Evolutionary conservation across 2,329 filamentous ascomycete genomes (phyloP).

Genomic region (Fusarium citri): DNA sequence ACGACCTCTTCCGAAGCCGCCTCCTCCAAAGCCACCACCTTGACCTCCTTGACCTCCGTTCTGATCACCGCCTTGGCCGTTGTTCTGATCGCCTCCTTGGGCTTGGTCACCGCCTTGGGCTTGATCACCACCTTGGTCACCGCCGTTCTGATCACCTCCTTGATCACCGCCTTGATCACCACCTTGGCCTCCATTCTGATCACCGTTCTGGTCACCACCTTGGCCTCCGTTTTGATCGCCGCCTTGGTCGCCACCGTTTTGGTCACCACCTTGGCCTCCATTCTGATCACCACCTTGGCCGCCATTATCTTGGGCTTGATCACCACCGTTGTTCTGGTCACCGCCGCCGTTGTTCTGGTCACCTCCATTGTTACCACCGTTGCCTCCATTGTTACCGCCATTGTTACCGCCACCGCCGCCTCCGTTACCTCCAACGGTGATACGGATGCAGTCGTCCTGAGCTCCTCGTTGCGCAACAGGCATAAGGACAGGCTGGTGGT

Average conservation of each 20-base stretch:
- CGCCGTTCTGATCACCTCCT: conserved; percentile 1
- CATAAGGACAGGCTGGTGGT: conserved; percentile 75
- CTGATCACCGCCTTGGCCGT: conserved; percentile 5
- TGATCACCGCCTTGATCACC: background rate
- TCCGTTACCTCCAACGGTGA: conserved; percentile 60
- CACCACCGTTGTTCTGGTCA: conserved; percentile 7
- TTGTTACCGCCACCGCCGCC: conserved; percentile 34
- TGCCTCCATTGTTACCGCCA: conserved; percentile 27
- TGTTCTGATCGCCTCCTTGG: conserved; percentile 2
- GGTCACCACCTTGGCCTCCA: background rate
- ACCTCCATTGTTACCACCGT: conserved; percentile 3
- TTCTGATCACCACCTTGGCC: conserved; percentile 17
- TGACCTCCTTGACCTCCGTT: background rate
- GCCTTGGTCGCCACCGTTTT: background rate
- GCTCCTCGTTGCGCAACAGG: conserved; percentile 74
- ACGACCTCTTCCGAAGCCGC: conserved; percentile 3
- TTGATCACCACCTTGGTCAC: background rate
- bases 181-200: background rate
- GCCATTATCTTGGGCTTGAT: too few relatives aligned
- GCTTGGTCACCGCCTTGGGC: conserved; percentile 12
- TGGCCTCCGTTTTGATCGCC: conserved; percentile 9
- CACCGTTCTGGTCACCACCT: conserved; percentile 3
- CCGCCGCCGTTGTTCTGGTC: conserved; percentile 5
- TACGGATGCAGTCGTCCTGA: conserved; percentile 73
- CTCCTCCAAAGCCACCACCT: conserved; percentile 1